Evolutionary conservation across 2,329 filamentous ascomycete genomes (phyloP).

Genomic region (Xylaria sp.): DNA sequence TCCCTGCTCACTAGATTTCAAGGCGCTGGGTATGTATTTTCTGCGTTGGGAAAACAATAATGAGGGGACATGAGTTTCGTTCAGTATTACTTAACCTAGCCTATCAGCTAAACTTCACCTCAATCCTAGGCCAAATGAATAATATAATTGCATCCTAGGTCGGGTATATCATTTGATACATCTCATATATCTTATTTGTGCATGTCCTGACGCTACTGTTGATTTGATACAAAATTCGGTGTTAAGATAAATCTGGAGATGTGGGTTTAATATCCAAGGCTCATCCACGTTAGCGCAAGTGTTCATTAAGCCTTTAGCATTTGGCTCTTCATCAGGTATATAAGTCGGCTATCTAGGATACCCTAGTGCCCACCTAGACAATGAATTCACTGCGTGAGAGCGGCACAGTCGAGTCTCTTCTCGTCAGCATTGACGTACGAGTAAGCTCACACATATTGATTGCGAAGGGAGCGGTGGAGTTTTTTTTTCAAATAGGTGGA

Average conservation of each 20-base stretch:
- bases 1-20: neutral
- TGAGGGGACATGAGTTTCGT: neutral
- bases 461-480: neutral
- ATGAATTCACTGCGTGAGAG: slow-evolving; percentile 9
- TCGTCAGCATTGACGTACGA: slow-evolving; percentile 22
- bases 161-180: neutral
- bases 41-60: neutral
- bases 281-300: neutral
- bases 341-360: neutral
- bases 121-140: neutral
- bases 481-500: slow-evolving; percentile 5
- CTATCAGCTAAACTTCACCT: neutral
- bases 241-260: neutral
- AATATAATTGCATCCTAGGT: neutral
- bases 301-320: neutral
- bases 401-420: slow-evolving; percentile 16
- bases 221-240: too few species aligned
- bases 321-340: neutral
- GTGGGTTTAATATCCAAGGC: neutral
- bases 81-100: neutral
- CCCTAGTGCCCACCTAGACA: slow-evolving; percentile 18
- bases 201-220: too few species aligned
- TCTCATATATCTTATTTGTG: neutral
- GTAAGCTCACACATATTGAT: slow-evolving; percentile 15
- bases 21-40: neutral